Percentiles rank a stretch among this genome's conserved stretches.
Conservation (phyloP, 306 rosid species). For the Cucurbita ficifolia region DNA sequence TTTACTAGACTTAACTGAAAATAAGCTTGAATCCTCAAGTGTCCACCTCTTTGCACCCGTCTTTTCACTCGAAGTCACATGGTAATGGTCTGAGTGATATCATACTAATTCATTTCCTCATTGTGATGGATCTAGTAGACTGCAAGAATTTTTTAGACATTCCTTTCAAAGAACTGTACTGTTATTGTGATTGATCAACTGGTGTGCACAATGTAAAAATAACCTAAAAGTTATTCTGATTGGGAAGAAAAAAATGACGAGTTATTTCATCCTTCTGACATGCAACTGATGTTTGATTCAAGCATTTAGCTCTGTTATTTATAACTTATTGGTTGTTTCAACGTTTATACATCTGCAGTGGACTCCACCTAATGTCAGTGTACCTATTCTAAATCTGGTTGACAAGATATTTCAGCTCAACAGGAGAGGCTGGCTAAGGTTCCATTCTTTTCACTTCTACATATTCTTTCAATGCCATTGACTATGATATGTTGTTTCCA, state of each 20-base stretch:
- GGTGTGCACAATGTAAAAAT: neutral
- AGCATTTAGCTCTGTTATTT: neutral
- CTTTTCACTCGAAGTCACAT: neutral
- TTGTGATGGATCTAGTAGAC: neutral
- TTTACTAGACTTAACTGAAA: neutral
- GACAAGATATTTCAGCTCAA: slow-evolving; percentile 95
- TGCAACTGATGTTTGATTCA: neutral
- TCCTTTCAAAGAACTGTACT: neutral
- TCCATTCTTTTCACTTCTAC: slow-evolving; percentile 15
- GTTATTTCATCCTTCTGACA: neutral
- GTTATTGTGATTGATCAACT: neutral
- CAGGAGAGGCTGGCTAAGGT: slow-evolving; percentile 99
- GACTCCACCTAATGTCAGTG: slow-evolving; percentile 90
- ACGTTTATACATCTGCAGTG: slow-evolving; percentile 56
- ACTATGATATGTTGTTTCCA: neutral
- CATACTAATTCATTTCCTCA: neutral
- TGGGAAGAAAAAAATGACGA: neutral
- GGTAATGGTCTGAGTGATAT: neutral
- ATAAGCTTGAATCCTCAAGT: neutral
- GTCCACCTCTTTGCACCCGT: neutral
- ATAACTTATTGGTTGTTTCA: neutral
- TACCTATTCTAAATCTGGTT: slow-evolving; percentile 84
- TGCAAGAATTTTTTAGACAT: neutral
- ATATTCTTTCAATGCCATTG: neutral
- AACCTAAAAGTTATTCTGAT: neutral